A percentile compares a stretch with the other conserved stretches of the same genome.
These are phyloP conservation scores for Ensete ventricosum DNA, from an alignment of 176 grass and related monocot species.

Conservation along the genomic window DNA sequence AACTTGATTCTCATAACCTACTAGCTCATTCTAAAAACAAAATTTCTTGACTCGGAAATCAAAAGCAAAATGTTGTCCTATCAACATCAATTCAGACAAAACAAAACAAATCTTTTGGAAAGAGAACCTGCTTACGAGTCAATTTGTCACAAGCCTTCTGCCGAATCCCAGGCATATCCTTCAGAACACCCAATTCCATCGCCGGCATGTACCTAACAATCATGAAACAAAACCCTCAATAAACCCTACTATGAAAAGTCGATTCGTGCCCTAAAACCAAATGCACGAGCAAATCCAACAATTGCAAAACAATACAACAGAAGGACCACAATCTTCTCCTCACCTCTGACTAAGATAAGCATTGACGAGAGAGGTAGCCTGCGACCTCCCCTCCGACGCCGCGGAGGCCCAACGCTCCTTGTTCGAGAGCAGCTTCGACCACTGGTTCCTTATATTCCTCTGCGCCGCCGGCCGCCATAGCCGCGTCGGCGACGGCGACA, in stretches of 20 bases:
- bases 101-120: constrained; percentile 4
- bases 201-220: constrained; percentile 39
- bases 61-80: too few species aligned
- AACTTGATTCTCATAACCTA: too few species aligned
- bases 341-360: constrained; percentile 41
- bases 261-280: background rate
- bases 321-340: background rate
- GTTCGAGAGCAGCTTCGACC: constrained; percentile 38
- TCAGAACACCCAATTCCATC: constrained; percentile 62
- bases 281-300: background rate
- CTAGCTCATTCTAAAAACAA: too few species aligned
- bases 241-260: background rate
- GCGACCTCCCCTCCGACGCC: constrained; percentile 24
- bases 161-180: constrained; percentile 62
- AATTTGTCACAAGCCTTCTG: constrained; percentile 63
- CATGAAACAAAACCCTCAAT: background rate
- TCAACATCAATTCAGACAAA: too few species aligned
- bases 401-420: constrained; percentile 46
- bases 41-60: too few species aligned
- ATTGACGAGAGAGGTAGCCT: constrained; percentile 51
- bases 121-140: constrained; percentile 44
- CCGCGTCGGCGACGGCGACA: constrained; percentile 29
- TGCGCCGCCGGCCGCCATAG: constrained; percentile 55
- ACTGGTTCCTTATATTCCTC: constrained; percentile 72
- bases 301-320: background rate